Evolutionary conservation across 495 filamentous ascomycete species (phyloP), one percentile per base, ranked within the genome.

Genomic region (Bathelium albidoporum): DNA sequence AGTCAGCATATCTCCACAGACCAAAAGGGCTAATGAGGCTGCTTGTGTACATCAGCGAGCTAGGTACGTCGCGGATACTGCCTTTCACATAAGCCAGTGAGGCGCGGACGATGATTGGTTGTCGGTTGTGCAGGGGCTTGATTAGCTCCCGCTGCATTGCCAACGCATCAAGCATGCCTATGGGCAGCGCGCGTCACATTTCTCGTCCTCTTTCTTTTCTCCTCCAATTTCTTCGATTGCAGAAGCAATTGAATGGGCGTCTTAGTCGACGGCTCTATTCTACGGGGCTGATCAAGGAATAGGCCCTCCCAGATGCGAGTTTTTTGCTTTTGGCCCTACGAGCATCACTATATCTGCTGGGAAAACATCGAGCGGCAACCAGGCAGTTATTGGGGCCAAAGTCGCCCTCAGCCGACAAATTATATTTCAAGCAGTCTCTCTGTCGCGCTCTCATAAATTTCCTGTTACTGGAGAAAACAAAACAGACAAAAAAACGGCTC

Each of bases 111-210:
- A 18, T 55, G 49, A 55, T 55, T 55, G 49, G 49, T n/a, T 55
- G 22, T 24, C 49, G 24, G 2, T 26, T 2, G 16, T 3, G 24
- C 49, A 55, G 49, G 49, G 44, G 49, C 14, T 20, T 55, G 49
- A 24, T 29, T 55, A 55, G 49, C 29, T 26, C 49, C 49, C 49
- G 60, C 60, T 53, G 60, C 60, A 62, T 62, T 62, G 60, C 60
- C 60, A 62, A 62, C 60, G 43, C 49, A 55, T 55, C 49, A 55
- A 55, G 49, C 49, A 55, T 55, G 49, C 49, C 49, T 24, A 9
- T 55, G 49, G 18, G 16, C 10, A 29, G 26, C 49, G 49, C 49
- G 49, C 49, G 49, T 55, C 49, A 55, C 29, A 28, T 55, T 29
- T 28, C 49, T 55, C 49, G 20, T 29, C 22, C 20, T 20, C 24